Percentiles rank a stretch among this genome's conserved stretches.
Evolutionary conservation across 805 yeast genomes (phyloP).

Genomic region (Spencermartinsiella europaea): DNA sequence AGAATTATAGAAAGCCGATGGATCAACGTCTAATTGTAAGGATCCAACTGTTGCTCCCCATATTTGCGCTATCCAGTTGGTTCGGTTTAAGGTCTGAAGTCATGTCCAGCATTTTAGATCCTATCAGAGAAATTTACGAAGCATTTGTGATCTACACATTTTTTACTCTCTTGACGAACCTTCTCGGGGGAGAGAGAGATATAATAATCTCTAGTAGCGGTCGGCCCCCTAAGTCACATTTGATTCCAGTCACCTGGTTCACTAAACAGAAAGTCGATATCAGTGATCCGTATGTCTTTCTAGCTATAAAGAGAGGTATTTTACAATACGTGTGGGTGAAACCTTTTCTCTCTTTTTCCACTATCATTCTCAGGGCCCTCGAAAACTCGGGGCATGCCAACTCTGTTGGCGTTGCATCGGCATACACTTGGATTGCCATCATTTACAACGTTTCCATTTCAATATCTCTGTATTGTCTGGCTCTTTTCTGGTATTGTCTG

Average conservation of each 20-base stretch:
- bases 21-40: constrained; percentile 83
- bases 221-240: constrained; percentile 63
- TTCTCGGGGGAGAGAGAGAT: constrained; percentile 88
- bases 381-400: constrained; percentile 47
- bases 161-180: constrained; percentile 71
- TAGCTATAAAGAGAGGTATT: constrained; percentile 75
- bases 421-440: constrained; percentile 60
- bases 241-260: constrained; percentile 45
- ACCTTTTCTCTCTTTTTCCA: constrained; percentile 67
- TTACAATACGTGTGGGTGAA: constrained; percentile 94
- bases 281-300: constrained; percentile 76
- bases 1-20: constrained; percentile 80
- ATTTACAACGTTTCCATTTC: constrained; percentile 78
- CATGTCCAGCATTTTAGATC: constrained; percentile 52
- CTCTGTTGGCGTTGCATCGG: constrained; percentile 42
- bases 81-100: constrained; percentile 45
- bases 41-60: constrained; percentile 74
- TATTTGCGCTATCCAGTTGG: constrained; percentile 71
- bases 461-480: constrained; percentile 75
- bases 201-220: constrained; percentile 71
- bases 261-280: constrained; percentile 56
- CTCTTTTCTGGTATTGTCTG: constrained; percentile 90
- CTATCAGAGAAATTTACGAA: constrained; percentile 84
- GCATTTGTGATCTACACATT: constrained; percentile 95
- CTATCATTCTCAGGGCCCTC: constrained; percentile 41